Percentiles rank a stretch among this genome's conserved stretches.
Conservation (phyloP, 371 early-diverging fungal genomes). For the Circinella minor region DNA sequence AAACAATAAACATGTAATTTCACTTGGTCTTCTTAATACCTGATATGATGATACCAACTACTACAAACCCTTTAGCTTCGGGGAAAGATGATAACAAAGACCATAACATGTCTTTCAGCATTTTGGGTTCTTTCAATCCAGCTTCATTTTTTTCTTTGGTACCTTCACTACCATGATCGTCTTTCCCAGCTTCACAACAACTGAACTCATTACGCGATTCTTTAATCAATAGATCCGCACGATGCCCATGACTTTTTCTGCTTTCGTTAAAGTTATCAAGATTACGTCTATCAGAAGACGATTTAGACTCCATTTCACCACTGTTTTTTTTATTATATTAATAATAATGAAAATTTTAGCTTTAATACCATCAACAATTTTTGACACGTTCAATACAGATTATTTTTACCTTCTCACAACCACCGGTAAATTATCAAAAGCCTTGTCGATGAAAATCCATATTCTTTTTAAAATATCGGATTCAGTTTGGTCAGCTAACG, state of each 20-base stretch:
- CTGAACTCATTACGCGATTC: not conserved
- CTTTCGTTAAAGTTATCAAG: not conserved
- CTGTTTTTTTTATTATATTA: not conserved
- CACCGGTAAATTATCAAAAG: not conserved
- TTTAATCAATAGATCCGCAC: conserved; percentile 13
- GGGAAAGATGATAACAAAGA: not conserved
- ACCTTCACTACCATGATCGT: conserved; percentile 11
- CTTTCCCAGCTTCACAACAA: conserved; percentile 14
- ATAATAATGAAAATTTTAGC: not conserved
- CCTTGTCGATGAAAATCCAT: conserved; percentile 4
- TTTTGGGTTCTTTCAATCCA: conserved; percentile 4
- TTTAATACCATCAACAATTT: too few relatives aligned
- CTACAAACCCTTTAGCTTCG: not conserved
- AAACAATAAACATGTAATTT: not conserved
- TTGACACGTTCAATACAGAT: too few relatives aligned
- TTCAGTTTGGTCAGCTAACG: not conserved
- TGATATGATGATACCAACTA: not conserved
- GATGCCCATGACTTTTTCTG: conserved; percentile 9
- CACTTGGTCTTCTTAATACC: not conserved
- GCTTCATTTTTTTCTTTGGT: conserved; percentile 11
- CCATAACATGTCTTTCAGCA: conserved; percentile 4
- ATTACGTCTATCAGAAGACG: conserved; percentile 9
- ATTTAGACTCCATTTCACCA: not conserved
- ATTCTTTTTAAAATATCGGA: conserved; percentile 3
- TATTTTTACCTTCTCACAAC: conserved; percentile 1